Evolutionary conservation across 352 stramenopile species (phyloP).

Genomic region (Phytophthora cajani): DNA sequence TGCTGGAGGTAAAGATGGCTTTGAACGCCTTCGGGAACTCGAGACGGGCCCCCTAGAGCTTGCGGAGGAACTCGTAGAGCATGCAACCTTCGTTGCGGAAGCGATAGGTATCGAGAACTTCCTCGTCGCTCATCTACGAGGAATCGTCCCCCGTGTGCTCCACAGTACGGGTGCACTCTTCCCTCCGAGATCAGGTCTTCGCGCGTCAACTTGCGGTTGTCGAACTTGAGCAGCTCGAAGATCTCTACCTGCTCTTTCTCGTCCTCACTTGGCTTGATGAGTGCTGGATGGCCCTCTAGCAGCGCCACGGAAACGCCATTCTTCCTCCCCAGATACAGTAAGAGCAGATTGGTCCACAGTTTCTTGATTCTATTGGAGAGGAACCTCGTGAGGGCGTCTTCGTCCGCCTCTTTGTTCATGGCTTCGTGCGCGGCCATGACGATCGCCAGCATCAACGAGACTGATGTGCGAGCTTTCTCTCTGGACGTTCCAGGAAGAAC

Average conservation of each 20-base stretch:
- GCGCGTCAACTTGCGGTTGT: neutral
- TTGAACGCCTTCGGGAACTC: no score
- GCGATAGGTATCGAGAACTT: no score
- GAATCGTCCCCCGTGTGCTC: no score
- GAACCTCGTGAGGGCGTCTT: neutral
- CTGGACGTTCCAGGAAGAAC: no score
- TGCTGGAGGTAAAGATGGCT: no score
- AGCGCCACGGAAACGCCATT: neutral
- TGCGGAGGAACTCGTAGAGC: no score
- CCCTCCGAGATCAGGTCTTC: neutral
- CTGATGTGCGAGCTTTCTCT: no score
- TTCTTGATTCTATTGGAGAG: neutral
- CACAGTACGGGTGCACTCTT: no score
- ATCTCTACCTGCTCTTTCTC: neutral
- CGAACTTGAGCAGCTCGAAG: neutral
- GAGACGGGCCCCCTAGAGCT: no score
- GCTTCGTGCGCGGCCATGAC: neutral
- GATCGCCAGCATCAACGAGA: conserved; percentile 2
- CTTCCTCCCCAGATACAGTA: neutral
- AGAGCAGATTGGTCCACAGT: neutral
- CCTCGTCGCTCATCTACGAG: no score
- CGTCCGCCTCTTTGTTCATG: neutral
- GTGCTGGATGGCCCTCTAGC: neutral
- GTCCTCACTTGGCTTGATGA: neutral
- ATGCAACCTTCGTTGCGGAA: no score